These are phyloP conservation scores for Limonium bicolor DNA, from an alignment of 148 eudicot species.

Conservation along the genomic window DNA sequence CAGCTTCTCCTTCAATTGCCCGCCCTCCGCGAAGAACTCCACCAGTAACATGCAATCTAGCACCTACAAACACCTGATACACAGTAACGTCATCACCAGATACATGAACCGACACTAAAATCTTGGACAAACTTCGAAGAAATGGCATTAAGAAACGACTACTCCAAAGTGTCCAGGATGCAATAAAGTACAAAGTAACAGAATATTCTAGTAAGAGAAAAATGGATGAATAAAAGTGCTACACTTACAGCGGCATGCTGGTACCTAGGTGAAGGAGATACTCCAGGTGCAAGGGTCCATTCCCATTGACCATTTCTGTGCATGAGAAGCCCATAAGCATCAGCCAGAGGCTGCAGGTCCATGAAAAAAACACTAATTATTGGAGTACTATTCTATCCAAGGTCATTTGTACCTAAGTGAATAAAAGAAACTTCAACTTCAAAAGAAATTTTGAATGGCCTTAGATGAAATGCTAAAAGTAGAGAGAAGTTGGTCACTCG, in stretches of 20 bases:
- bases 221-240: background rate
- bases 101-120: background rate
- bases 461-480: too few species aligned
- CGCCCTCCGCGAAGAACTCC: slow-evolving; percentile 95
- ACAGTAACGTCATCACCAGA: slow-evolving; percentile 11
- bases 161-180: too few species aligned
- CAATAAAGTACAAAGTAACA: background rate
- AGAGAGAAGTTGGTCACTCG: too few species aligned
- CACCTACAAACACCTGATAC: slow-evolving; percentile 84
- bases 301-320: slow-evolving; percentile 99
- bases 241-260: slow-evolving; percentile 93
- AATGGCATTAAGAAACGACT: too few species aligned
- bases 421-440: too few species aligned
- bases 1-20: slow-evolving; percentile 75
- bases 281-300: slow-evolving; percentile 99
- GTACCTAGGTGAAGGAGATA: slow-evolving; percentile 89
- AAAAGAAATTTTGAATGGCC: too few species aligned
- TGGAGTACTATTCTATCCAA: slow-evolving; percentile 6
- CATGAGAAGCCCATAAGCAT: slow-evolving; percentile 97
- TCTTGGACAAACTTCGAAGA: background rate
- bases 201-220: too few species aligned
- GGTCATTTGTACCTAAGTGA: too few species aligned
- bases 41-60: slow-evolving; percentile 96
- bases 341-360: slow-evolving; percentile 68
- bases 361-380: slow-evolving; percentile 11